Base-by-base conservation (phyloP, 371 early-diverging fungal species). In the Mucor indicus region DNA sequence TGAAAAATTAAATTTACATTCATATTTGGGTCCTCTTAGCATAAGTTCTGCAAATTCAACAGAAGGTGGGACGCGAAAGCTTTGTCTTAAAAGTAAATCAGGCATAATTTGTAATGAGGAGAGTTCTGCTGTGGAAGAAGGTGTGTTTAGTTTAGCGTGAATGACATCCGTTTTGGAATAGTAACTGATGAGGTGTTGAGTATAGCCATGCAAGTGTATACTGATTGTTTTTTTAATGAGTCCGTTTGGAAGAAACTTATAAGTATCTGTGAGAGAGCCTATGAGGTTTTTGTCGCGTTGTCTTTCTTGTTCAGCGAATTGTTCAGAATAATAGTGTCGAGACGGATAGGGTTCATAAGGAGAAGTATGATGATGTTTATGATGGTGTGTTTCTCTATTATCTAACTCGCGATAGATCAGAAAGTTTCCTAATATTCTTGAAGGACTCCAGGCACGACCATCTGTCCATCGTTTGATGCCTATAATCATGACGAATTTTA, bases 401-500 rank as follows among this genome's bases (percentile, higher is more conserved):
- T 85, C 87, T 3, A 86, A 56, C 53, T 90, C 88, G 36, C 86
- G 85, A 60, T 90, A 89, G 39, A 87, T 80, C 33, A 89, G 57
- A 54, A 89, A 90, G 62, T 85, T 84, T 29, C 89, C 90, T 22
- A 84, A 75, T 2, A 89, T 85, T 22, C 93, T 81, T 23, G 89
- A 89, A 6, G 92, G 90, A 17, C 89, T 86, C 93, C 92, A 91
- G 16, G 82, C 78, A 19, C 82, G 72, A 12, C 92, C 91, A 62
- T 92, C 93, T 1, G 93, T 93, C 93, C 93, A 93, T 31, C 93
- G 72, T 49, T 87, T 87, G 61, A 93, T 70, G 10, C 92, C 88
- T 90, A 7, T 60, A 3, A 55, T 16, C n/a, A 25, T 21, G 9
- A 20, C 33, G 4, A 9, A 43, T 37, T 24, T 19, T 10, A 27